Conservation (phyloP, 2,329 filamentous ascomycete genomes). For the Exophiala oligosperma region DNA sequence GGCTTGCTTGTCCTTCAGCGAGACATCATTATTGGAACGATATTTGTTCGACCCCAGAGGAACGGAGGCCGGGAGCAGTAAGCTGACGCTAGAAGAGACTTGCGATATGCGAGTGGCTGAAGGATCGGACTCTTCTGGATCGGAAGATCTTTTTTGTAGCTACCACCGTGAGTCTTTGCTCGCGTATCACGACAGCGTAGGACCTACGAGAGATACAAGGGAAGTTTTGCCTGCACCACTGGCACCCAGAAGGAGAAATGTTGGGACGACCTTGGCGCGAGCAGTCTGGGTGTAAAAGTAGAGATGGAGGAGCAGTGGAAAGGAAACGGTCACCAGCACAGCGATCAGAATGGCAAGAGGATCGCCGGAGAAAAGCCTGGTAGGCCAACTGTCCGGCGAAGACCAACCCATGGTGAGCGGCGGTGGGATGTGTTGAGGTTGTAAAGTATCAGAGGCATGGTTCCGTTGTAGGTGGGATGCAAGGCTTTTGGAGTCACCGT, state of each 20-base stretch:
- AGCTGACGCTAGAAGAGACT: constrained; percentile 56
- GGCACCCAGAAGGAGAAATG: constrained; percentile 78
- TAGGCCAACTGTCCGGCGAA: constrained; percentile 39
- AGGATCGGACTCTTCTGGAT: constrained; percentile 58
- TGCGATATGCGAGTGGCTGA: constrained; percentile 65
- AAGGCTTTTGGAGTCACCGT: background rate
- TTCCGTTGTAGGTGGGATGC: background rate
- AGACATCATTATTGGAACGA: constrained; percentile 65
- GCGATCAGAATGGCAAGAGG: constrained; percentile 62
- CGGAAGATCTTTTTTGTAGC: constrained; percentile 47
- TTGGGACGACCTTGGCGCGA: constrained; percentile 66
- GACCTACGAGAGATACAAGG: constrained; percentile 70
- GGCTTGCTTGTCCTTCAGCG: constrained; percentile 55
- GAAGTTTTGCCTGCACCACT: constrained; percentile 84
- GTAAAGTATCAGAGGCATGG: background rate
- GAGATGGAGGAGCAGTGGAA: constrained; percentile 76
- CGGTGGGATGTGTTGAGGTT: background rate
- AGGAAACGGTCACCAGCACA: constrained; percentile 66
- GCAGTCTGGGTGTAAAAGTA: constrained; percentile 68
- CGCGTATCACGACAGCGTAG: constrained; percentile 36
- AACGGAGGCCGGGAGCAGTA: constrained; percentile 55
- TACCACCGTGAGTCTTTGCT: constrained; percentile 42
- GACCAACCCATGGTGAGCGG: constrained; percentile 36
- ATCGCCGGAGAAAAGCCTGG: constrained; percentile 45
- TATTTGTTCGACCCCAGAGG: constrained; percentile 61